These are phyloP conservation scores for Zygosaccharomyces kombuchaensis DNA, from an alignment of 805 yeast species.

Conservation along the genomic window DNA sequence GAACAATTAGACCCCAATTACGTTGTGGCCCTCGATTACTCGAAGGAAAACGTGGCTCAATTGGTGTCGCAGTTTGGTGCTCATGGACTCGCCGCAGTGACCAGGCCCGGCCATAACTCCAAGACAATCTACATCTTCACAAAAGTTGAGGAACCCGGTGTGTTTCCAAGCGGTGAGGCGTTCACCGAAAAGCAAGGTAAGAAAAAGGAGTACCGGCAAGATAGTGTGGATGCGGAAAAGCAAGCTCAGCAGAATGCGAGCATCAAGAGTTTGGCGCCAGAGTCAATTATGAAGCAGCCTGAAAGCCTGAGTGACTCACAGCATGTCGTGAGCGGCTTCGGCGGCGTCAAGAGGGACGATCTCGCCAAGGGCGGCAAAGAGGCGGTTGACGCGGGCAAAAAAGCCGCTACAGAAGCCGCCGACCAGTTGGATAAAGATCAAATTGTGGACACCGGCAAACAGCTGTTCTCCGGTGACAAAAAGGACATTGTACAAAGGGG, in stretches of 20 bases:
- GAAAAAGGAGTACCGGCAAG: background rate
- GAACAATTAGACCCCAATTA: slow-evolving; percentile 30
- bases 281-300: background rate
- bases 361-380: background rate
- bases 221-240: background rate
- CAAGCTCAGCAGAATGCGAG: background rate
- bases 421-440: slow-evolving; percentile 1
- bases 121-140: slow-evolving; percentile 23
- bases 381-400: background rate
- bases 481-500: background rate
- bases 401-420: slow-evolving; percentile 1
- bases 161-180: slow-evolving; percentile 1
- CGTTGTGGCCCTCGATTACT: slow-evolving; percentile 23
- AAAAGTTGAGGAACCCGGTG: slow-evolving; percentile 15
- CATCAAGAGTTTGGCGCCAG: background rate
- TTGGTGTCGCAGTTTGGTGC: slow-evolving; percentile 26
- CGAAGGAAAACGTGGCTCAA: slow-evolving; percentile 24
- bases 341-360: slow-evolving; percentile 1
- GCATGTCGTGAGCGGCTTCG: background rate
- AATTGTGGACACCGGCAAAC: background rate
- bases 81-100: slow-evolving; percentile 22
- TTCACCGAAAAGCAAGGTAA: background rate
- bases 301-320: background rate
- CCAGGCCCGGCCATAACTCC: slow-evolving; percentile 26
- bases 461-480: slow-evolving; percentile 1